Base-by-base conservation (phyloP, 441 rosid genomes). In the Populus hybrid region DNA sequence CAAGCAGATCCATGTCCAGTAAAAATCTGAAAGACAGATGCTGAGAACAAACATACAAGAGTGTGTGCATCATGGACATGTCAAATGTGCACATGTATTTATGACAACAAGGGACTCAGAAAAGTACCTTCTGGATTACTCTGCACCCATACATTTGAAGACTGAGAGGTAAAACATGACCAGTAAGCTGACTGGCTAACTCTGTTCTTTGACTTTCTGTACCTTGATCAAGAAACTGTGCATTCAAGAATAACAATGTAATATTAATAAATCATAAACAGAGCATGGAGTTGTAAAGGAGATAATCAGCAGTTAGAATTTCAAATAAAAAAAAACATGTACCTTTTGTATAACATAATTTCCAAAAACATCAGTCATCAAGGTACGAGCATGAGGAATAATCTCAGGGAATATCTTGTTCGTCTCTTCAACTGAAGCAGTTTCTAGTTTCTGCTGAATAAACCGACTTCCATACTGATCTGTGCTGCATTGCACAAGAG, bases 101-200 rank as follows among this genome's bases (percentile, higher is more conserved):
- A 50, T 50, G 28, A 65, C 29, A 53, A 11, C 21, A 70, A 75
- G 53, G 40, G 75, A 28, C 20, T 67, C 35, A 42, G 76, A 11
- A 79, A 79, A 72, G 50, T 64, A 95, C 99, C 98, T 93, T 95
- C 80, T 95, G 99, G 80, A 92, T 95, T 76, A 95, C 99, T 85
- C 99, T 85, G 93, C 99, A 95, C 64, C 99, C 98, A 79, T 95
- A 95, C 99, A 95, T 95, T 87, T 95, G 99, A 79, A 95, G 89
- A 71, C 97, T 90, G 56, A 93, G 94, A 79, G 93, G 88, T 84
- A 95, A 86, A 72, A 92, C 98, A 78, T 92, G 96, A 73, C 96
- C 98, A 56, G 88, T 78, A 36, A 95, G 89, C 74, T 93, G 96
- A 82, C 82, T 86, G 71, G 94, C 97, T 78, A 93, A 84, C 79